A percentile compares a stretch with the other conserved stretches of the same genome.
Evolutionary conservation across 768 basidiomycete species (phyloP).

Genomic region (Clitopilus hobsonii): DNA sequence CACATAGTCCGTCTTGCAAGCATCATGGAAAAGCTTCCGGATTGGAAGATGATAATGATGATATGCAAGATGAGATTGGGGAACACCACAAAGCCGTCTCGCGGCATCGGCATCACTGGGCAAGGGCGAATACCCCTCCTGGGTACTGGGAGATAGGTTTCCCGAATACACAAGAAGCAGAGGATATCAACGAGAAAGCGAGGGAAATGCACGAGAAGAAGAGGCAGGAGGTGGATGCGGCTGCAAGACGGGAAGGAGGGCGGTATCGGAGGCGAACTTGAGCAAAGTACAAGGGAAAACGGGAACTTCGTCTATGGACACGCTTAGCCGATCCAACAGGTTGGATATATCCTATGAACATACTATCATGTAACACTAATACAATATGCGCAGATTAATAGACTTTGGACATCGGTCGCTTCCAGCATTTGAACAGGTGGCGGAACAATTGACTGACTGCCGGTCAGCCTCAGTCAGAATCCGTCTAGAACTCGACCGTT

Average conservation of each 20-base stretch:
- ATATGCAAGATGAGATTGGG: slow-evolving; percentile 21
- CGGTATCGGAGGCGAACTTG: neutral
- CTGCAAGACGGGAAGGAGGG: neutral
- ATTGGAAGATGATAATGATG: neutral
- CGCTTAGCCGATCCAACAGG: neutral
- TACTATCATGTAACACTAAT: neutral
- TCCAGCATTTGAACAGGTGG: no score
- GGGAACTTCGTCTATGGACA: neutral
- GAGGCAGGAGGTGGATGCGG: neutral
- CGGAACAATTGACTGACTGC: no score
- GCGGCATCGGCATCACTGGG: slow-evolving; percentile 70
- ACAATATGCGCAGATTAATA: neutral
- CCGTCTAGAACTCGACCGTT: neutral
- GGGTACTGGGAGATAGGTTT: slow-evolving; percentile 91
- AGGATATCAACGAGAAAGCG: slow-evolving; percentile 70
- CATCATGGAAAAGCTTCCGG: slow-evolving; percentile 21
- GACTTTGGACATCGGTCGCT: no score
- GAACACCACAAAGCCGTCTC: slow-evolving; percentile 70
- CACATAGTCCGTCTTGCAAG: slow-evolving; percentile 7
- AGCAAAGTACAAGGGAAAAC: neutral
- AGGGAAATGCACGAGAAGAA: slow-evolving; percentile 69
- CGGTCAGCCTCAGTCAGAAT: neutral
- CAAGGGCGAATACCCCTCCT: slow-evolving; percentile 70
- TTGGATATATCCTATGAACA: neutral
- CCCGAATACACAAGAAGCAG: slow-evolving; percentile 78